phyloP scores from a whole-genome alignment of 768 basidiomycete species.

The Gyrodon lividus region DNA sequence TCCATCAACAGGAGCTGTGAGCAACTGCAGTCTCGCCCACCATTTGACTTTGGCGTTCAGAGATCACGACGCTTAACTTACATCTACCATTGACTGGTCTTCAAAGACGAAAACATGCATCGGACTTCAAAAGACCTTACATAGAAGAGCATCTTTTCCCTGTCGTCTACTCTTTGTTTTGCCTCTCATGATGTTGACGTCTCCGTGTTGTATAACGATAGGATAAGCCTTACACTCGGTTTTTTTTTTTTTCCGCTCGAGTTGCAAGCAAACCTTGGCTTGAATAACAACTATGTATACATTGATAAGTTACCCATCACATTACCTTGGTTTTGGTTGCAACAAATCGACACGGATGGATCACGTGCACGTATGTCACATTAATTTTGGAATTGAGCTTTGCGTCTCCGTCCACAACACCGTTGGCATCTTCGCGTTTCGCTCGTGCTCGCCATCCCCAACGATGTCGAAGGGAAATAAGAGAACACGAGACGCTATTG shows the following conservation, averaged over 20 bases:
- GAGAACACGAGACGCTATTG: constrained; percentile 20
- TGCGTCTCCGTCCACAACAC: not conserved
- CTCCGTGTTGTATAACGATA: constrained; percentile 1
- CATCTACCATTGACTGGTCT: not conserved
- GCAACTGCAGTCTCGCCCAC: not conserved
- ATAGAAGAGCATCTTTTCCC: constrained; percentile 15
- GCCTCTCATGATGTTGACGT: not conserved
- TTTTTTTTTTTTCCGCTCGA: not conserved
- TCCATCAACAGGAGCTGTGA: constrained; percentile 31
- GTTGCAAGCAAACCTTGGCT: too few relatives aligned
- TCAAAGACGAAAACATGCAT: constrained; percentile 11
- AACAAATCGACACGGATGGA: too few relatives aligned
- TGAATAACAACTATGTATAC: too few relatives aligned
- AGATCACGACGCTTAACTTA: constrained; percentile 5
- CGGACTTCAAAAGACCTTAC: constrained; percentile 16
- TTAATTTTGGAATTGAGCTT: too few relatives aligned
- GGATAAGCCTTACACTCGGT: not conserved
- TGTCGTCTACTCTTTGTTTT: not conserved
- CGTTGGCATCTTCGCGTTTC: too few relatives aligned
- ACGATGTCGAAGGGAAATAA: constrained; percentile 19
- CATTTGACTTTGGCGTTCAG: not conserved
- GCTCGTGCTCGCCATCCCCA: constrained; percentile 7
- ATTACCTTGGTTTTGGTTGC: not conserved
- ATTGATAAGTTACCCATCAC: not conserved
- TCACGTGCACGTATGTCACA: not conserved